Conservation (phyloP, 164 flowering plant genomes). For the Liquidambar formosana region DNA sequence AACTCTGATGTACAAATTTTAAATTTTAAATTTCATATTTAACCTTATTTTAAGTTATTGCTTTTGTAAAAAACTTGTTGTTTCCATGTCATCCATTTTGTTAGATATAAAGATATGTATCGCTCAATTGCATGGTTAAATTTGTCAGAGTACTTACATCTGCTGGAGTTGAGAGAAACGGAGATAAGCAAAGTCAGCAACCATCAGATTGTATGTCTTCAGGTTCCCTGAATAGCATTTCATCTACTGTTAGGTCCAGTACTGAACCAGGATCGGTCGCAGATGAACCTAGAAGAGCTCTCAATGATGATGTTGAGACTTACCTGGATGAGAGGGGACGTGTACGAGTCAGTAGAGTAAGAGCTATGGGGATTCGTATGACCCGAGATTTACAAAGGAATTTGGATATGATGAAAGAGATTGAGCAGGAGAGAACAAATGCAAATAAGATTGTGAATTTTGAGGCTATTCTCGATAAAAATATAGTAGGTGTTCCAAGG, state of each 20-base stretch:
- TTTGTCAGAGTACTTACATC: conserved; percentile 59
- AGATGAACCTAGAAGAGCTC: conserved; percentile 33
- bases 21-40: no score
- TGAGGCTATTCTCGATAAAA: conserved; percentile 15
- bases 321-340: conserved; percentile 86
- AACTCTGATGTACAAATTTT: not conserved
- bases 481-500: conserved; percentile 10
- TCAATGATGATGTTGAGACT: conserved; percentile 59
- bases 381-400: conserved; percentile 91
- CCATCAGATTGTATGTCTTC: conserved; percentile 21
- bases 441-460: conserved; percentile 10
- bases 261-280: conserved; percentile 26
- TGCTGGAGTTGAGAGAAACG: conserved; percentile 40
- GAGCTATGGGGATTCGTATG: conserved; percentile 92
- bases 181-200: conserved; percentile 25
- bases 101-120: not conserved
- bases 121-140: conserved; percentile 2
- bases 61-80: not conserved
- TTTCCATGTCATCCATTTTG: not conserved
- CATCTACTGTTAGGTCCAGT: conserved; percentile 25
- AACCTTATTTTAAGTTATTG: no score
- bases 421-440: conserved; percentile 49
- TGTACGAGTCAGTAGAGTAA: conserved; percentile 70
- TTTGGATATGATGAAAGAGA: conserved; percentile 84
- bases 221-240: conserved; percentile 14